Conservation (phyloP, 192 early-diverging fungal genomes). For the Gonapodya sp. region DNA sequence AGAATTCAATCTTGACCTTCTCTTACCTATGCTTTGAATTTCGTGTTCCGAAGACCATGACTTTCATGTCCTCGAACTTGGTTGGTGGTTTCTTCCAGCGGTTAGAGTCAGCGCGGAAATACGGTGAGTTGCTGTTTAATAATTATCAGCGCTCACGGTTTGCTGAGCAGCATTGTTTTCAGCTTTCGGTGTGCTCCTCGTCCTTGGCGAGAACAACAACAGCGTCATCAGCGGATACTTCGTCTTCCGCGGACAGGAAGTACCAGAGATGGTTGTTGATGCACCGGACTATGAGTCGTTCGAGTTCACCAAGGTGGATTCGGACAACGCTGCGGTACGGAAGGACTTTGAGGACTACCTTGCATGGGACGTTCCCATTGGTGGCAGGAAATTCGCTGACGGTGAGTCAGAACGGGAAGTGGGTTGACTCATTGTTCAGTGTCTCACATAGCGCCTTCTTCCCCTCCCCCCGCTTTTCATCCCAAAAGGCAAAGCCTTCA, state of each 20-base stretch:
- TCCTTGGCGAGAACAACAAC: slow-evolving; percentile 72
- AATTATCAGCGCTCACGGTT: slow-evolving; percentile 8
- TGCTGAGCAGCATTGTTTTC: no score
- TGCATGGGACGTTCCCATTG: slow-evolving; percentile 76
- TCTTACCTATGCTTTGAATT: no score
- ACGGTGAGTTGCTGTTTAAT: slow-evolving; percentile 24
- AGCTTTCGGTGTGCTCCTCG: slow-evolving; percentile 75
- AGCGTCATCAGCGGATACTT: slow-evolving; percentile 93
- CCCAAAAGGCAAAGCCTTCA: slow-evolving; percentile 1
- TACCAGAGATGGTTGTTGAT: slow-evolving; percentile 69
- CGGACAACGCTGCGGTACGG: slow-evolving; percentile 47
- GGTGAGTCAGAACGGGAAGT: slow-evolving; percentile 80
- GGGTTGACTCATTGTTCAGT: not conserved
- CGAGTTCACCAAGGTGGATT: slow-evolving; percentile 67
- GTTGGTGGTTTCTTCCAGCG: slow-evolving; percentile 89
- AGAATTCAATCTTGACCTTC: no score
- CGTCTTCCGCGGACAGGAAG: slow-evolving; percentile 76
- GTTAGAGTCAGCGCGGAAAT: slow-evolving; percentile 86
- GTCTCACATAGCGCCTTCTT: not conserved
- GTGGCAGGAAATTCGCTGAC: slow-evolving; percentile 65
- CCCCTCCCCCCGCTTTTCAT: not conserved
- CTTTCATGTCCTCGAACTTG: slow-evolving; percentile 91
- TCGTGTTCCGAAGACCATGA: slow-evolving; percentile 49
- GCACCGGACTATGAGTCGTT: slow-evolving; percentile 84
- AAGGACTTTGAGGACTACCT: slow-evolving; percentile 59